Conservation (phyloP, 2,329 filamentous ascomycete species). For the Mollisiaceae sp. region DNA sequence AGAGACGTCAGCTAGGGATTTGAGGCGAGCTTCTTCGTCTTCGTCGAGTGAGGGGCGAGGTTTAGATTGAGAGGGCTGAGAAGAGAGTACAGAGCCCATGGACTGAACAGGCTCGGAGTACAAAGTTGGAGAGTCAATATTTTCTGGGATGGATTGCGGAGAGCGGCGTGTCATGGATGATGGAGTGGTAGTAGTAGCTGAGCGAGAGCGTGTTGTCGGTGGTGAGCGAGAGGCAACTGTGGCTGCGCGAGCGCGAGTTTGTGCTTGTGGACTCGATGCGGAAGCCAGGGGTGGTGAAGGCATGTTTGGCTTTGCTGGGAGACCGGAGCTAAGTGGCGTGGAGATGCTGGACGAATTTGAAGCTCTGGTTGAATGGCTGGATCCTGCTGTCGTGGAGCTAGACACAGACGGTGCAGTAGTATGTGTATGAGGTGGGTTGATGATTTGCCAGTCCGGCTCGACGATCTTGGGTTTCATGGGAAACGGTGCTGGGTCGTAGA, state of each 20-base stretch:
- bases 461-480: slow-evolving; percentile 31
- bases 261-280: slow-evolving; percentile 9
- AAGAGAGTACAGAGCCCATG: slow-evolving; percentile 13
- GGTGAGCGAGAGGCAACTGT: slow-evolving; percentile 9
- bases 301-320: slow-evolving; percentile 14
- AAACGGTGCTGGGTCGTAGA: slow-evolving; percentile 23
- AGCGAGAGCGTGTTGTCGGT: slow-evolving; percentile 13
- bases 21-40: slow-evolving; percentile 50
- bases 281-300: slow-evolving; percentile 16
- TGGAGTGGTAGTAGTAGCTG: slow-evolving; percentile 12
- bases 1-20: slow-evolving; percentile 66
- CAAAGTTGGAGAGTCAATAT: background rate
- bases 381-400: slow-evolving; percentile 26
- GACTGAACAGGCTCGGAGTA: background rate
- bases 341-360: slow-evolving; percentile 30
- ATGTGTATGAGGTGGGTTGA: slow-evolving; percentile 24
- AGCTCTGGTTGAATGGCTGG: slow-evolving; percentile 28
- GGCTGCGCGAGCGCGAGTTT: slow-evolving; percentile 10
- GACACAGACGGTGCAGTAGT: slow-evolving; percentile 27
- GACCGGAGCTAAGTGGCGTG: slow-evolving; percentile 25
- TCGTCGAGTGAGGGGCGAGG: slow-evolving; percentile 9
- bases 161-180: slow-evolving; percentile 8
- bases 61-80: background rate
- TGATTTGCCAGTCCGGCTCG: slow-evolving; percentile 38
- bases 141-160: background rate